Base-by-base conservation (phyloP, 305 asterid genomes). In the Fraxinus floribunda region DNA sequence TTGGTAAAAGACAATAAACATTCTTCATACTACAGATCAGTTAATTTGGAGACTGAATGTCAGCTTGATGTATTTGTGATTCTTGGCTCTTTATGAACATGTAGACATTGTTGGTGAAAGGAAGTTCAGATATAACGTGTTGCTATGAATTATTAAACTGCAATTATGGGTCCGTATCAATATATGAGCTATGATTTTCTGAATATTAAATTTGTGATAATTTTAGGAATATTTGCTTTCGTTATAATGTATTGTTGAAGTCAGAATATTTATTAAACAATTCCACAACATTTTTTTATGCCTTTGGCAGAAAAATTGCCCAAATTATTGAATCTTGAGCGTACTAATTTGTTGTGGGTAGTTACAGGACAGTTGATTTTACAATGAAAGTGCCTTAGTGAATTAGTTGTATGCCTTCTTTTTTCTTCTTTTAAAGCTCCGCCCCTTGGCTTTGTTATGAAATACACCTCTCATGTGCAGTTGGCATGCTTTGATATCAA, bases 401-500 rank as follows among this genome's bases (percentile, higher is more conserved):
- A 34, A 52, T 80, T 76, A 62, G 70, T 81, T 71, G 26, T 70
- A 76, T 55, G 16, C 82, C 52, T 76, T 79, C 18, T 71, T 46
- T 79, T 79, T 32, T 77, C 73, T 71, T 80, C 77, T 35, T 73
- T 71, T 60, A 44, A 76, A 78, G 78, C 72, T 79, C 44, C 78
- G 41, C 74, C 74, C 22, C 72, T 84, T 34, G 68, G 86, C 75
- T 73, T 46, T 86, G 87, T 85, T 75, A 80, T 84, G 77, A 80
- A 77, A 75, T 57, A 78, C 76, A 71, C 82, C 75, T 88, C 83
- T 85, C 26, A 36, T 88, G 76, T 90, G 91, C 93, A 96, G 98
- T 84, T 94, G 99, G 98, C 85, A 88, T 78, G 82, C 93, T 83
- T 87, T 92, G 87, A 87, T 96, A 85, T 91, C 95, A 80, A 94